These are phyloP conservation scores for Mortierella sp. DNA, from an alignment of 371 early-diverging fungal genomes.

Conservation along the genomic window DNA sequence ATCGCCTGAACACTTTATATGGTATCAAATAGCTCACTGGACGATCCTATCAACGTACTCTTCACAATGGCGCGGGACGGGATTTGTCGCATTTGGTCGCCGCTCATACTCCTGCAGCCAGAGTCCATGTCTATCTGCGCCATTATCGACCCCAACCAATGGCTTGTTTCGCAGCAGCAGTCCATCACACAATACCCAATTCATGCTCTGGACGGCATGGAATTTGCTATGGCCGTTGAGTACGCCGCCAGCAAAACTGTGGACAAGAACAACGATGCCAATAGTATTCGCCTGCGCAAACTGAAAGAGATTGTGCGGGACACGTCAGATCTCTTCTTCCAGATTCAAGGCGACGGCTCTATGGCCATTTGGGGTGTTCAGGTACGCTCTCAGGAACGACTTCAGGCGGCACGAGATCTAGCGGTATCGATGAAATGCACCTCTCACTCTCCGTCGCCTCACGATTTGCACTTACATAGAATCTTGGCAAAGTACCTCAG, in stretches of 20 bases:
- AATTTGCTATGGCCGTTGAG: slow-evolving; percentile 64
- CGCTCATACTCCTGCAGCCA: slow-evolving; percentile 61
- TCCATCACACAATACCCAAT: slow-evolving; percentile 57
- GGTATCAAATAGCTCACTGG: neutral
- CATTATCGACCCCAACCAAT: slow-evolving; percentile 80
- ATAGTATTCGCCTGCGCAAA: slow-evolving; percentile 55
- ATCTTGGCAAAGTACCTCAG: slow-evolving; percentile 72
- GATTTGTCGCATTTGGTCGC: slow-evolving; percentile 86
- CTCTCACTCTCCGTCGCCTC: neutral
- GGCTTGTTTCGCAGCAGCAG: slow-evolving; percentile 68
- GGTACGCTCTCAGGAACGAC: slow-evolving; percentile 51
- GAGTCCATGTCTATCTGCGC: slow-evolving; percentile 75
- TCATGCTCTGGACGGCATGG: slow-evolving; percentile 77
- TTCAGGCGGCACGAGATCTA: neutral
- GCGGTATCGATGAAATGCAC: neutral
- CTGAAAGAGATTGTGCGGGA: slow-evolving; percentile 75
- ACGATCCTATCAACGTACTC: slow-evolving; percentile 64
- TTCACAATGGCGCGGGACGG: slow-evolving; percentile 82
- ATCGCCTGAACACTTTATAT: neutral
- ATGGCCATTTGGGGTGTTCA: slow-evolving; percentile 87
- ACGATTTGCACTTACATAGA: slow-evolving; percentile 45
- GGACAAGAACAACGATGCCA: slow-evolving; percentile 34
- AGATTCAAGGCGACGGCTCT: slow-evolving; percentile 78
- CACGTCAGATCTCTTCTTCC: slow-evolving; percentile 85
- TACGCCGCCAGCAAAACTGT: slow-evolving; percentile 50